Evolutionary conservation across 176 grass and related monocot genomes (phyloP).

Genomic region (Hordeum vulgare): MorexV3_pseudomolecules_assembly NC_058521.1:87517352-87517851

Average conservation of each 20-base stretch:
- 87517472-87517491: neutral
- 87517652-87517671: too few relatives aligned
- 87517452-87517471: neutral
- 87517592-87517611: neutral
- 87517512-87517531: neutral
- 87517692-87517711: neutral
- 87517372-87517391: neutral
- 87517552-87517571: neutral
- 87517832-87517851: too few relatives aligned
- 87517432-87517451: neutral
- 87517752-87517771: neutral
- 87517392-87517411: neutral
- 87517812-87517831: too few relatives aligned
- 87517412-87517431: neutral
- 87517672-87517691: neutral
- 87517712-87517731: neutral
- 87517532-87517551: neutral
- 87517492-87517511: neutral
- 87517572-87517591: neutral
- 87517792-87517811: too few relatives aligned
- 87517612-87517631: neutral
- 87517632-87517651: neutral
- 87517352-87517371: neutral
- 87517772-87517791: too few relatives aligned
- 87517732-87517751: neutral